Evolutionary conservation across 2,329 filamentous ascomycete species (phyloP), one percentile per base, ranked within the genome.

Genomic region (Ophiostoma ulmi): DNA sequence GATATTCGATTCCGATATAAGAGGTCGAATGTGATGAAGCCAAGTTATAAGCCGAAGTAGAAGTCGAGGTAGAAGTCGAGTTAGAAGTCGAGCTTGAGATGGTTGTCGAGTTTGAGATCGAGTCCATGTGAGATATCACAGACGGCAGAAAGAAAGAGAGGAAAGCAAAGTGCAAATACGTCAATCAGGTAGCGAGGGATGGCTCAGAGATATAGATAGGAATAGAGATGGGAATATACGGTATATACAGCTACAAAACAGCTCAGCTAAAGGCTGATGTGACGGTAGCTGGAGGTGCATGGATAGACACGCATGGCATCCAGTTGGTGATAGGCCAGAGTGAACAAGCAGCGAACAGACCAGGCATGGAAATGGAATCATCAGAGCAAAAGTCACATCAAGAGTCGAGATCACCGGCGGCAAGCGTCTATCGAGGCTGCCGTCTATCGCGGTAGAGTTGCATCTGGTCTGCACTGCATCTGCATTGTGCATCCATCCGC

Each of bases 401-500:
- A 5, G 44, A 48, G 52, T 58, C 52, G 22, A 58, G 52, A 58
- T 58, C n/a, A 58, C 22, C 52, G 52, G 52, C 52, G 52, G 52
- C 52, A 58, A 58, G 52, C 52, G 52, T 31, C 22, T 58, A 58
- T 13, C 22, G 39, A 44, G 11, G 39, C 11, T 17, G 39, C 14
- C 39, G 14, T 44, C 39, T 26, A 17, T 26, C 22, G 52, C n/a
- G 17, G 17, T 14, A 58, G 52, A 58, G 52, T 58, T 5, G 52
- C 52, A 58, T 58, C 52, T 58, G 4, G 20, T n/a, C 20, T 48
- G 44, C 44, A n/a, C 14, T 48, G 17, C 44, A 48, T 48, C 44
- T 20, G 20, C 20, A 3, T 8, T 17, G 44, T 39, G 38, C 38
- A 39, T 48, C 44, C 17, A 17, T 48, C 44, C n/a, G 17, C 44